A percentile compares a stretch with the other conserved stretches of the same genome.
phyloP scores from a whole-genome alignment of 164 flowering plant species.

The Vitis cinerea region DNA sequence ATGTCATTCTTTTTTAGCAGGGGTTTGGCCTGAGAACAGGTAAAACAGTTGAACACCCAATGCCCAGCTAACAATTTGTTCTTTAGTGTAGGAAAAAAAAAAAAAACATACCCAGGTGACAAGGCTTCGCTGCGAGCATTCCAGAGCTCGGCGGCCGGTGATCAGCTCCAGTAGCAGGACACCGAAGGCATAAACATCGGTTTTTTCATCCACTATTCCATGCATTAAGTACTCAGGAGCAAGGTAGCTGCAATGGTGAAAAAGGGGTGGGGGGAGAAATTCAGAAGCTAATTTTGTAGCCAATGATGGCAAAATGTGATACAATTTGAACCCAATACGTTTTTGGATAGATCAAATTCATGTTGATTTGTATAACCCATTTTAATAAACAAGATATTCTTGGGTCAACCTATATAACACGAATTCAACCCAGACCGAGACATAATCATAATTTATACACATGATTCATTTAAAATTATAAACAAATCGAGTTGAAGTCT shows the following conservation, averaged over 20 bases:
- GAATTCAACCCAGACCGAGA: no score
- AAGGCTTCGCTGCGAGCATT: slow-evolving; percentile 65
- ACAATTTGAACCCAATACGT: no score
- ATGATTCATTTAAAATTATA: no score
- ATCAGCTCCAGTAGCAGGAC: slow-evolving; percentile 68
- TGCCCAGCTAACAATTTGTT: no score
- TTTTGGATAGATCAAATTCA: no score
- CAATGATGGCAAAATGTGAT: no score
- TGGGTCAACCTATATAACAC: no score
- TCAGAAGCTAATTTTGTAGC: not conserved
- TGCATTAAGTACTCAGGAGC: slow-evolving; percentile 88
- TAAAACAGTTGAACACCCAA: not conserved
- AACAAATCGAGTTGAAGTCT: no score
- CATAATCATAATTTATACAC: no score
- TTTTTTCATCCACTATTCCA: slow-evolving; percentile 77
- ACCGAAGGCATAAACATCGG: slow-evolving; percentile 78
- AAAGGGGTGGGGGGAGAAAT: not conserved
- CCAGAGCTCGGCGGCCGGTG: slow-evolving; percentile 68
- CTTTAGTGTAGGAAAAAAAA: not conserved
- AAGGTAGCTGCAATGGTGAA: slow-evolving; percentile 42
- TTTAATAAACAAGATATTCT: no score
- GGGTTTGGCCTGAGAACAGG: slow-evolving; percentile 54
- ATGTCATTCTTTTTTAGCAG: slow-evolving; percentile 44
- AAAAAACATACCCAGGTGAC: slow-evolving; percentile 57
- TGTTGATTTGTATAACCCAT: no score